Evolutionary conservation across 2,329 filamentous ascomycete genomes (phyloP).

Genomic region (Ilyonectria robusta): DNA sequence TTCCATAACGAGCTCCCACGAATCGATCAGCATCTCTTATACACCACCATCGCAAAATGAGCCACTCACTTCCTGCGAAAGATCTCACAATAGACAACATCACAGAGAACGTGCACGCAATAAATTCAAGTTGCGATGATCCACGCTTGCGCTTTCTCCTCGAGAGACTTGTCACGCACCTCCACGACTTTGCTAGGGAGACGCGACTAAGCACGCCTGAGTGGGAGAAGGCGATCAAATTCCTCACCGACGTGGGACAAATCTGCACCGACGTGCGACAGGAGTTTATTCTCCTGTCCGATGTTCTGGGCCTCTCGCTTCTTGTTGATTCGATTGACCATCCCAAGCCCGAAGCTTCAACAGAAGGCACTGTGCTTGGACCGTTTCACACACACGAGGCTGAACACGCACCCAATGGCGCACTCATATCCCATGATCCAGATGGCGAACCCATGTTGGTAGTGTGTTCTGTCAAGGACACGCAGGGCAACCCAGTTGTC

Average conservation of each 20-base stretch:
- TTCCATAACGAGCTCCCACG: not conserved
- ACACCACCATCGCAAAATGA: conserved; percentile 13
- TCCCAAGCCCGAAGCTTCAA: conserved; percentile 76
- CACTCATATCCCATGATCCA: conserved; percentile 73
- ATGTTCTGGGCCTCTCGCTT: conserved; percentile 82
- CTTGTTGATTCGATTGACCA: conserved; percentile 84
- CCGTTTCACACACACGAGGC: conserved; percentile 85
- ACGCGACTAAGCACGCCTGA: conserved; percentile 79
- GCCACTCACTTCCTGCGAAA: conserved; percentile 20
- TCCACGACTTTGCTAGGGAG: conserved; percentile 84
- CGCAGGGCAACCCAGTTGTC: conserved; percentile 69
- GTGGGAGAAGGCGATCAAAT: conserved; percentile 80
- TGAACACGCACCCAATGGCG: conserved; percentile 65
- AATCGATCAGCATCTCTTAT: not conserved
- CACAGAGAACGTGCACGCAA: conserved; percentile 77
- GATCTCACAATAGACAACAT: conserved; percentile 82
- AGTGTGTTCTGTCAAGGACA: conserved; percentile 76
- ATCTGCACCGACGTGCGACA: conserved; percentile 75
- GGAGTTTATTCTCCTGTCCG: conserved; percentile 85
- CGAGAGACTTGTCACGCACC: conserved; percentile 77
- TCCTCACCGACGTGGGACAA: conserved; percentile 77
- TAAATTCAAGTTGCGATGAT: conserved; percentile 77
- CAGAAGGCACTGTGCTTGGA: conserved; percentile 82
- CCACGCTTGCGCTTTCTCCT: conserved; percentile 77
- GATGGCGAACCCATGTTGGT: conserved; percentile 77